Evolutionary conservation across 2,329 filamentous ascomycete genomes (phyloP).

Genomic region (Aspergillus fumigatiaffinis): DNA sequence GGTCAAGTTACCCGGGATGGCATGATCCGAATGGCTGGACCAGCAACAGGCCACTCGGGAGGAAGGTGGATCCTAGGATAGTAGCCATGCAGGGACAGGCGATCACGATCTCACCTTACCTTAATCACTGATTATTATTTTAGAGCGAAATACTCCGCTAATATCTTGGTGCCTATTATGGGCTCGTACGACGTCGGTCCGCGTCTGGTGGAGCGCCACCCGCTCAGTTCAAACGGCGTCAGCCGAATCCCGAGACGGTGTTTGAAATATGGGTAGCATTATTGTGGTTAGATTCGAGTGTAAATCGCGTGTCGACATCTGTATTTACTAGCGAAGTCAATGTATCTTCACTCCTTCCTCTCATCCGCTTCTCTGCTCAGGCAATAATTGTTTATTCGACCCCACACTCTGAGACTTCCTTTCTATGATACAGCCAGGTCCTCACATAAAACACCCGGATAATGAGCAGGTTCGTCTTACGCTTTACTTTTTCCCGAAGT

Average conservation of each 20-base stretch:
- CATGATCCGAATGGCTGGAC: constrained; percentile 18
- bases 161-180: not conserved
- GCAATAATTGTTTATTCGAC: not conserved
- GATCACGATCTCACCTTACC: not conserved
- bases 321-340: not conserved
- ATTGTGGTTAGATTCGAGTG: too few relatives aligned
- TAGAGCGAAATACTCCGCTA: not conserved
- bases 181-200: not conserved
- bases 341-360: not conserved
- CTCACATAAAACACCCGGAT: not conserved
- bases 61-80: not conserved
- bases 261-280: not conserved
- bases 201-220: not conserved
- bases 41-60: not conserved
- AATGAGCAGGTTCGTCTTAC: too few relatives aligned
- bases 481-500: not conserved
- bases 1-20: not conserved
- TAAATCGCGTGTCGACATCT: too few relatives aligned
- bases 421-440: not conserved
- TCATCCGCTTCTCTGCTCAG: not conserved
- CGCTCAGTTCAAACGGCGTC: not conserved
- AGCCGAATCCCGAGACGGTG: not conserved
- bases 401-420: not conserved
- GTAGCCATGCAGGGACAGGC: not conserved
- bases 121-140: not conserved